A percentile compares a stretch with the other conserved stretches of the same genome.
These are phyloP conservation scores for Otatea glauca DNA, from an alignment of 176 grass and related monocot genomes.

Conservation along the genomic window DNA sequence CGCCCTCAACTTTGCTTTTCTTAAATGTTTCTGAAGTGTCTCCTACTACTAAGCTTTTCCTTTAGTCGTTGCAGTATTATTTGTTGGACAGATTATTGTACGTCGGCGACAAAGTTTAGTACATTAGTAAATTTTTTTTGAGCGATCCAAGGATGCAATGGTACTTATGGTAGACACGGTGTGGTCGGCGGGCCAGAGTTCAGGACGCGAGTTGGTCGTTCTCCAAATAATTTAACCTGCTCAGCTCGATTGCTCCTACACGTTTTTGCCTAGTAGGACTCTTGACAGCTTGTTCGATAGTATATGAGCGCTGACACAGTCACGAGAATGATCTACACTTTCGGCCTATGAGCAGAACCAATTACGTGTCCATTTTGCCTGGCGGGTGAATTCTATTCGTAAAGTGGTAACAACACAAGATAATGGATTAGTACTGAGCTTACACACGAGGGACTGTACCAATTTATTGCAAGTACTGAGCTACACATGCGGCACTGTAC, in stretches of 20 bases:
- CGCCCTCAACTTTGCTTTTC: background rate
- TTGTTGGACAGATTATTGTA: background rate
- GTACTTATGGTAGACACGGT: background rate
- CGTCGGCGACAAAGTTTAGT: background rate
- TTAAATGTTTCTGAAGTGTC: background rate
- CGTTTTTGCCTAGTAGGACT: slow-evolving; percentile 22
- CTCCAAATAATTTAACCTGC: slow-evolving; percentile 6
- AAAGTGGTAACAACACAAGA: background rate
- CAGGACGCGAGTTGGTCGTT: background rate
- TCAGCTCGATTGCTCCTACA: background rate
- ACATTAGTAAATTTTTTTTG: background rate
- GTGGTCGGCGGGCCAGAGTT: background rate
- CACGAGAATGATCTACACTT: background rate
- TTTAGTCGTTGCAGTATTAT: background rate
- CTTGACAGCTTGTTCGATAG: slow-evolving; percentile 6
- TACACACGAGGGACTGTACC: background rate
- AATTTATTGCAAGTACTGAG: background rate
- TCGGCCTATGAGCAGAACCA: background rate
- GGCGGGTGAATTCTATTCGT: background rate
- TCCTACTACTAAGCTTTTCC: background rate
- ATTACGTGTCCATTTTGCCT: background rate
- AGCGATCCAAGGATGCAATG: background rate
- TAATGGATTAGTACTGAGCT: background rate
- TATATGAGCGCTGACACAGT: background rate
- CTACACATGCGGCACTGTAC: background rate